Evolutionary conservation across 176 grass and related monocot species (phyloP).

Genomic region (Phoenix roebelenii): DNA sequence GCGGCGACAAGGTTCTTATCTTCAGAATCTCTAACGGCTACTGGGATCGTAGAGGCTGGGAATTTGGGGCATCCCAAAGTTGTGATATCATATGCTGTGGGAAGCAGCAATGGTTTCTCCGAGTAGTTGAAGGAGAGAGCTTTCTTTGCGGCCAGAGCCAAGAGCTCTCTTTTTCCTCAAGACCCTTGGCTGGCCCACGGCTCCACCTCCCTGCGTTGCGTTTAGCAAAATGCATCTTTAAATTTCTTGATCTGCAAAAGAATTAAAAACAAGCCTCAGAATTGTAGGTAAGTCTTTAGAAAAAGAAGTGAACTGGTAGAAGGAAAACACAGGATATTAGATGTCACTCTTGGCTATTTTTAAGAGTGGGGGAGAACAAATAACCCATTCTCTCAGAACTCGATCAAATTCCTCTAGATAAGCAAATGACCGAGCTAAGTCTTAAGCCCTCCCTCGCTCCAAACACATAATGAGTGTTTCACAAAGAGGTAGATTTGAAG

Average conservation of each 20-base stretch:
- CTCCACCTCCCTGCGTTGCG: neutral
- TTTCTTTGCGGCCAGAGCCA: conserved; percentile 3
- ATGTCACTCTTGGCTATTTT: too few species aligned
- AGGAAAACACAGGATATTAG: neutral
- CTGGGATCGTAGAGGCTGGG: neutral
- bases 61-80: too few species aligned
- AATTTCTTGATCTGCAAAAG: conserved; percentile 1
- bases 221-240: conserved; percentile 9
- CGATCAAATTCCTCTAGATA: too few species aligned
- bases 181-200: neutral
- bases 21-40: neutral
- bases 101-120: neutral
- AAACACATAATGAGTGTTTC: too few species aligned
- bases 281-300: neutral
- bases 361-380: too few species aligned
- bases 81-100: neutral
- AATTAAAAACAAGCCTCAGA: too few species aligned
- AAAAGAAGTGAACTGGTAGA: neutral
- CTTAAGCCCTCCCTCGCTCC: too few species aligned
- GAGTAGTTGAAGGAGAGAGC: neutral
- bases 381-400: too few species aligned
- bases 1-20: neutral
- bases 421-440: too few species aligned
- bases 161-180: conserved; percentile 4
- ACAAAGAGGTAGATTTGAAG: too few species aligned